Percentiles rank a stretch among this genome's conserved stretches.
phyloP scores from a whole-genome alignment of 805 yeast genomes.

The Priceomyces haplophilus region DNA sequence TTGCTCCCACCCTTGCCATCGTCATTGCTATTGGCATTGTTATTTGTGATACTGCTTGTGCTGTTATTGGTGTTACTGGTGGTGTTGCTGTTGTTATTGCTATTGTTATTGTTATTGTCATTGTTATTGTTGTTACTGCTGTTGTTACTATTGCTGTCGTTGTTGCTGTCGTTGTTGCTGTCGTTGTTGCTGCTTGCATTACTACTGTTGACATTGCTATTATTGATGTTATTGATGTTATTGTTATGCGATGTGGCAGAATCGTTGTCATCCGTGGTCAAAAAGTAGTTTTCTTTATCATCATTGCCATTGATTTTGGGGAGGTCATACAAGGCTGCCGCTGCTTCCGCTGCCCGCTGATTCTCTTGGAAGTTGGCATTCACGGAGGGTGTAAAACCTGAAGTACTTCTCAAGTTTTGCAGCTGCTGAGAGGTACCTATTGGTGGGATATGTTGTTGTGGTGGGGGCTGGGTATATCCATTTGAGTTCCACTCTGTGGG shows the following conservation, averaged over 20 bases:
- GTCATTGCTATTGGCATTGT: too few relatives aligned
- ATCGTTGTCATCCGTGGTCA: slow-evolving; percentile 1
- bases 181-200: too few relatives aligned
- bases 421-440: neutral
- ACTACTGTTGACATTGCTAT: neutral
- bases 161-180: too few relatives aligned
- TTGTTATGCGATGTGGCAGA: neutral
- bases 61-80: neutral
- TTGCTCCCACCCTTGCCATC: too few relatives aligned
- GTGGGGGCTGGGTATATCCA: neutral
- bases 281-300: slow-evolving; percentile 6
- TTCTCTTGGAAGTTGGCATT: slow-evolving; percentile 3
- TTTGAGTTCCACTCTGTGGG: slow-evolving; percentile 22
- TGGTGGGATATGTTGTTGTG: neutral
- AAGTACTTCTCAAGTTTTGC: neutral
- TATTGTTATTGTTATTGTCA: neutral
- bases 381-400: neutral
- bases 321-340: slow-evolving; percentile 2
- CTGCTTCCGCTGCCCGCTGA: slow-evolving; percentile 3
- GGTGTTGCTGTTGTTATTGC: too few relatives aligned
- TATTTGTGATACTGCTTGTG: neutral
- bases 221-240: neutral
- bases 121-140: too few relatives aligned
- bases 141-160: too few relatives aligned
- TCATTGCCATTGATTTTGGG: slow-evolving; percentile 4